Base-by-base conservation (phyloP, 164 flowering plant species). In the Sedum album region DNA sequence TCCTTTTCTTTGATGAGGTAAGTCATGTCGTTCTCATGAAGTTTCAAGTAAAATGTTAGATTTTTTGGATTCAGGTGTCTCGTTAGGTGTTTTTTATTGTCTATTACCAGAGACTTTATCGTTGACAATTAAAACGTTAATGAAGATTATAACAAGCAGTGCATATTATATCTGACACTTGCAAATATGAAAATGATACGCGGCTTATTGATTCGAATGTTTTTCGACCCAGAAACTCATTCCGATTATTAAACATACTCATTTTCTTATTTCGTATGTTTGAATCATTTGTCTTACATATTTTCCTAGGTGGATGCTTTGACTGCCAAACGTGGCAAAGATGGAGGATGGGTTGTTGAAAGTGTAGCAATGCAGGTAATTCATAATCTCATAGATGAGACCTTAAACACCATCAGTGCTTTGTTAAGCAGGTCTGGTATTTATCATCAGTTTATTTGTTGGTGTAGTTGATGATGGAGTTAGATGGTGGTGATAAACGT, bases 1-100 rank as follows among this genome's bases (percentile, higher is more conserved):
- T 95, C 72, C 74, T 92, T 68, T 95, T 95, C 83, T 95, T 95
- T 79, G 99, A 95, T 76, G 97, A 95, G 97, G 99, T 90, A 73
- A 61, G 26, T 10, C 7, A 48, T 61, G n/a, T n/a, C n/a, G 21
- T 60, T 41, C 10, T 53, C 72, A 5, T n/a, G n/a, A n/a, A n/a
- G n/a, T 33, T 68, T 55, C 31, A 60, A 60, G 62, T 26, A 26
- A 23, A 28, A 57, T 57, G 17, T 11, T 57, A 14, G 5, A 14
- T 28, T 28, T 57, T 28, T 1, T 55, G 61, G 6, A 57, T 5
- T 14, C 5, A 11, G 20, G 20, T 18, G 21, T 42, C 20, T 26
- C 55, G 2, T 20, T 5, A 2, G 62, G 11, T 57, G 30, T 8
- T 17, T 21, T 51, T 18, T 21, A n/a, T 26, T 25, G 7, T 57